These are phyloP conservation scores for Rhizopogon rudus DNA, from an alignment of 768 basidiomycete genomes.

Conservation along the genomic window DNA sequence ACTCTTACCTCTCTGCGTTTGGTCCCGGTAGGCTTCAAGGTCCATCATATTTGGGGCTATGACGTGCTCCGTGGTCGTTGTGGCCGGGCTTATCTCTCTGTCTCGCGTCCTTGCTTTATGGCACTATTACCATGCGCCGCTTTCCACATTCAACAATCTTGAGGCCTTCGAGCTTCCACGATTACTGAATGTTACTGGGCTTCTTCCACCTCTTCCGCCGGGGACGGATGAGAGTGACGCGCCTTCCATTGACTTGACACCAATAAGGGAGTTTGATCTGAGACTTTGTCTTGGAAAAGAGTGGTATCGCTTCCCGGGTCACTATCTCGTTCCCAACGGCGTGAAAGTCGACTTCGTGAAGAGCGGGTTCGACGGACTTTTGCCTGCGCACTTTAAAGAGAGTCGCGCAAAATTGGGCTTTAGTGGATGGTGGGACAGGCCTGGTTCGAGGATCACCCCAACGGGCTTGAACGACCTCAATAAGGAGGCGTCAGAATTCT, in stretches of 20 bases:
- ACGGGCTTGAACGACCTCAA: constrained; percentile 84
- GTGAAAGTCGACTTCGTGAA: constrained; percentile 85
- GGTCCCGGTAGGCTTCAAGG: constrained; percentile 59
- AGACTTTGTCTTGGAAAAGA: constrained; percentile 88
- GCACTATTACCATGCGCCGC: constrained; percentile 88
- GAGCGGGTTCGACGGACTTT: constrained; percentile 84
- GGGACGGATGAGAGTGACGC: constrained; percentile 38
- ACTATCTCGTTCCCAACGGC: constrained; percentile 82
- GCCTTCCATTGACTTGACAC: constrained; percentile 58
- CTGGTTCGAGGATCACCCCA: constrained; percentile 59
- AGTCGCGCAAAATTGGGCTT: neutral
- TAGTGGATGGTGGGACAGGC: constrained; percentile 27
- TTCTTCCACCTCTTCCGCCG: constrained; percentile 45
- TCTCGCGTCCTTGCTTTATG: constrained; percentile 79
- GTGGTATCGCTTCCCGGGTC: constrained; percentile 93
- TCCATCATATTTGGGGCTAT: constrained; percentile 70
- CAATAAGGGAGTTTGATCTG: constrained; percentile 64
- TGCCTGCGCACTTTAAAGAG: constrained; percentile 76
- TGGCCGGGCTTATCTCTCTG: constrained; percentile 64
- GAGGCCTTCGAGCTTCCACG: constrained; percentile 78
- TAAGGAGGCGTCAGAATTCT: constrained; percentile 67
- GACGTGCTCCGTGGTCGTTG: constrained; percentile 66
- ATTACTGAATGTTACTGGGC: constrained; percentile 68
- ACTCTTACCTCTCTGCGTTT: neutral
- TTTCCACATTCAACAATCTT: constrained; percentile 64